phyloP scores from a whole-genome alignment of 1,139 yeast genomes.

The Geotrichum siamense region DNA sequence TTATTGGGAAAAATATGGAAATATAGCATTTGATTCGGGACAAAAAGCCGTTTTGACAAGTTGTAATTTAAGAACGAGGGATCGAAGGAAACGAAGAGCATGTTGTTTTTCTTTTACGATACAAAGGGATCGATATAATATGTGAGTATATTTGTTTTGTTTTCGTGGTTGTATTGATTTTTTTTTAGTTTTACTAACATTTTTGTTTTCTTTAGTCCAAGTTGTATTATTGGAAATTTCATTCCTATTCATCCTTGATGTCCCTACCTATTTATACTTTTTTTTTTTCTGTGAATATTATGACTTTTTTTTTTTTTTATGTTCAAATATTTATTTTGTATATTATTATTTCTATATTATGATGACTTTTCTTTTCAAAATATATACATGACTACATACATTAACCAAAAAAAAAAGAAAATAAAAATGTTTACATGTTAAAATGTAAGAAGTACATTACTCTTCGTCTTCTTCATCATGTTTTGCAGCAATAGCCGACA shows the following conservation, averaged over 20 bases:
- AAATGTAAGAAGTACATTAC: not conserved
- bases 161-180: not conserved
- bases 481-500: constrained; percentile 18
- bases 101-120: constrained; percentile 95
- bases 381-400: not conserved
- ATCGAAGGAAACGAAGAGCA: constrained; percentile 71
- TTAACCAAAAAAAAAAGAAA: too few species aligned
- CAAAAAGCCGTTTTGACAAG: constrained; percentile 93
- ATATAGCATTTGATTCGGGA: constrained; percentile 91
- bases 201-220: constrained; percentile 41
- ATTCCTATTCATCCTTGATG: constrained; percentile 58
- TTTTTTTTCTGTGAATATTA: not conserved
- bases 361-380: not conserved
- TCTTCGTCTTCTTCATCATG: constrained; percentile 8
- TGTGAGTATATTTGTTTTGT: constrained; percentile 27
- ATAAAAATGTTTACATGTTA: not conserved
- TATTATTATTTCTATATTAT: not conserved
- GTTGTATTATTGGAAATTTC: constrained; percentile 93
- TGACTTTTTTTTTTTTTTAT: not conserved
- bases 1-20: constrained; percentile 96
- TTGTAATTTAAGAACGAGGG: constrained; percentile 78
- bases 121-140: constrained; percentile 84
- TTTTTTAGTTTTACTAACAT: not conserved
- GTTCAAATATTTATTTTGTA: not conserved
- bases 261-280: not conserved